Evolutionary conservation across 83 land plant species (phyloP).

Genomic region (Diphasiastrum complanatum): DNA sequence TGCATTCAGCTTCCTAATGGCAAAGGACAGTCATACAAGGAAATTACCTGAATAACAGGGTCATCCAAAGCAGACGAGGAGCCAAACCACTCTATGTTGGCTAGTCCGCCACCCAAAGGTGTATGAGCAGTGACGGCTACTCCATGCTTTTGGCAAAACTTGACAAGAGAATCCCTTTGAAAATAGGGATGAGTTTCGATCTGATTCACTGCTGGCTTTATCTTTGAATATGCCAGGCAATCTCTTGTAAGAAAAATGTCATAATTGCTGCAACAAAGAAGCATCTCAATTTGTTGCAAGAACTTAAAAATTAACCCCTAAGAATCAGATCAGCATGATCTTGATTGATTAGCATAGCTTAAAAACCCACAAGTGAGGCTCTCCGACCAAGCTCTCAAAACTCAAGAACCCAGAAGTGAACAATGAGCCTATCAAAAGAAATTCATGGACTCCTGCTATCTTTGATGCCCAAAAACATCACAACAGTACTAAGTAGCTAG

Average conservation of each 20-base stretch:
- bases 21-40: constrained; percentile 1
- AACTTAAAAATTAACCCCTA: too few species aligned
- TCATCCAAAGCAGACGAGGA: constrained; percentile 55
- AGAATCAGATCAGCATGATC: too few species aligned
- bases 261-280: constrained; percentile 73
- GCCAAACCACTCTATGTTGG: constrained; percentile 59
- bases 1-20: background rate
- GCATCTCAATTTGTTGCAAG: too few species aligned
- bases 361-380: too few species aligned
- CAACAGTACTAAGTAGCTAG: too few species aligned
- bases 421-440: too few species aligned
- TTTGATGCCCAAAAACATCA: too few species aligned
- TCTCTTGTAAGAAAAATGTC: constrained; percentile 90
- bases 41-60: constrained; percentile 51
- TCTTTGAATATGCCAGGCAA: constrained; percentile 91
- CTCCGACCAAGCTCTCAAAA: too few species aligned
- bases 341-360: too few species aligned
- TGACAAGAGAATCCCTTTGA: constrained; percentile 80
- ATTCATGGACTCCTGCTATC: too few species aligned
- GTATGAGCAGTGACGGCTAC: constrained; percentile 92
- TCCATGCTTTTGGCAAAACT: constrained; percentile 87
- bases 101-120: constrained; percentile 84
- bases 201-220: constrained; percentile 98
- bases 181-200: constrained; percentile 97
- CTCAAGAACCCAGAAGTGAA: too few species aligned